phyloP scores from a whole-genome alignment of 164 flowering plant genomes.

The Hamamelis virginiana region DNA sequence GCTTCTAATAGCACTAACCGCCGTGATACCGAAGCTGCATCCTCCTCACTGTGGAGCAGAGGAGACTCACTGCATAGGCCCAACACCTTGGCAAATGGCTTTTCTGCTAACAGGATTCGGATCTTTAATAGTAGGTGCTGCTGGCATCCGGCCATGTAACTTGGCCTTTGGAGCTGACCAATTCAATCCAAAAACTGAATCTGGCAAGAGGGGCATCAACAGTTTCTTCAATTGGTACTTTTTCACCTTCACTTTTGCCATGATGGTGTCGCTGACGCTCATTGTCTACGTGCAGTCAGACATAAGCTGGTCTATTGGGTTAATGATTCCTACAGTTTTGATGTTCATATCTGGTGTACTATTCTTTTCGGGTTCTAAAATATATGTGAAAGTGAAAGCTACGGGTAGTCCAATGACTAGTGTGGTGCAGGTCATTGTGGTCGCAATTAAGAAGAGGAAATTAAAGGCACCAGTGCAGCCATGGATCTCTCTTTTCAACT shows the following conservation, averaged over 20 bases:
- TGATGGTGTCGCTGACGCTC: slow-evolving; percentile 40
- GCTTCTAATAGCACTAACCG: slow-evolving; percentile 39
- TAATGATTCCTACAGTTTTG: slow-evolving; percentile 32
- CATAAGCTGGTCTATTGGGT: slow-evolving; percentile 40
- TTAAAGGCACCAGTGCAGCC: slow-evolving; percentile 14
- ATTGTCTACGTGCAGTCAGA: slow-evolving; percentile 45
- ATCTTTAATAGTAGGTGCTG: slow-evolving; percentile 36
- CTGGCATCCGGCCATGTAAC: slow-evolving; percentile 46
- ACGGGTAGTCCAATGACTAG: slow-evolving; percentile 41
- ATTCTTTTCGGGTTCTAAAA: slow-evolving; percentile 36
- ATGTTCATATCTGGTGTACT: slow-evolving; percentile 35
- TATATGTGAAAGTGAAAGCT: slow-evolving; percentile 40
- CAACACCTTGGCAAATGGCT: slow-evolving; percentile 35
- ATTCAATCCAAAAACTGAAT: slow-evolving; percentile 40
- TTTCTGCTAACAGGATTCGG: slow-evolving; percentile 30
- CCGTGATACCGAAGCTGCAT: slow-evolving; percentile 30
- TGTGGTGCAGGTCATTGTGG: slow-evolving; percentile 32
- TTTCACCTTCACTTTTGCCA: slow-evolving; percentile 40
- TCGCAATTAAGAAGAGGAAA: slow-evolving; percentile 32
- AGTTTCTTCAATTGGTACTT: slow-evolving; percentile 58
- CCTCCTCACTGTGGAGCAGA: slow-evolving; percentile 32
- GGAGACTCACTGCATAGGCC: slow-evolving; percentile 23
- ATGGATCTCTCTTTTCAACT: slow-evolving; percentile 12
- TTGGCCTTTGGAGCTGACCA: slow-evolving; percentile 53
- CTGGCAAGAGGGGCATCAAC: slow-evolving; percentile 41